Conservation (phyloP, 352 stramenopile species). For the Globisporangium mamillatum region DNA sequence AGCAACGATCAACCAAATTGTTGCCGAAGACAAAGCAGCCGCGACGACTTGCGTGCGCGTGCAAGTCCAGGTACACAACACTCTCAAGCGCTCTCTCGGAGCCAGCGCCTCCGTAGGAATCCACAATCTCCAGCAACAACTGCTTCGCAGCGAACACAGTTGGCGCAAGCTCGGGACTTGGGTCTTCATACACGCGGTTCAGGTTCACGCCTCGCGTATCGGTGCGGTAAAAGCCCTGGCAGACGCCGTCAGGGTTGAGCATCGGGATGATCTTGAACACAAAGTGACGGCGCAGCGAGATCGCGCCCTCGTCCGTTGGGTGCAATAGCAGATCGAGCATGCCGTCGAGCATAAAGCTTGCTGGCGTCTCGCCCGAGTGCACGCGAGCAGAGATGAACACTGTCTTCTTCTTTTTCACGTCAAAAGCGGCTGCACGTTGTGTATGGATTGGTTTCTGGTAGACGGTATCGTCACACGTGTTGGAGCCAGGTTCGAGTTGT, state of each 20-base stretch:
- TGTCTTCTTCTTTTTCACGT: conserved; percentile 29
- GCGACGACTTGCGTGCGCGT: conserved; percentile 86
- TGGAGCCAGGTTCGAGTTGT: neutral
- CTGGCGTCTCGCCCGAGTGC: conserved; percentile 80
- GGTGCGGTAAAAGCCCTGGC: conserved; percentile 83
- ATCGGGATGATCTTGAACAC: conserved; percentile 84
- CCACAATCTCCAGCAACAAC: conserved; percentile 33
- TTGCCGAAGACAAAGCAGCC: conserved; percentile 93
- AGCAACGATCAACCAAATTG: conserved; percentile 34
- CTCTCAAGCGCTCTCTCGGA: conserved; percentile 21
- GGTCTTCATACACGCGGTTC: conserved; percentile 85
- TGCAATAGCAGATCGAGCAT: conserved; percentile 50
- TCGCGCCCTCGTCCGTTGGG: conserved; percentile 44
- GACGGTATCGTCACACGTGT: neutral
- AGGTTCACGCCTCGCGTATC: conserved; percentile 87
- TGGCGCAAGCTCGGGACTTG: conserved; percentile 41
- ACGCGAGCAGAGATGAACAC: conserved; percentile 73
- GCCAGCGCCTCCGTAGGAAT: conserved; percentile 29
- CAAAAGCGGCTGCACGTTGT: conserved; percentile 16
- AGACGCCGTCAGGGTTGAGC: conserved; percentile 87
- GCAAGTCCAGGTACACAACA: conserved; percentile 88
- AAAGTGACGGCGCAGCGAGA: conserved; percentile 47
- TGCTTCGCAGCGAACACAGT: conserved; percentile 68
- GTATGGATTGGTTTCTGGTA: neutral
- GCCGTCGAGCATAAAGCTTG: conserved; percentile 69